A percentile compares a stretch with the other conserved stretches of the same genome.
Conservation (phyloP, 2,329 filamentous ascomycete genomes). For the Trichophaea hybrida region DNA sequence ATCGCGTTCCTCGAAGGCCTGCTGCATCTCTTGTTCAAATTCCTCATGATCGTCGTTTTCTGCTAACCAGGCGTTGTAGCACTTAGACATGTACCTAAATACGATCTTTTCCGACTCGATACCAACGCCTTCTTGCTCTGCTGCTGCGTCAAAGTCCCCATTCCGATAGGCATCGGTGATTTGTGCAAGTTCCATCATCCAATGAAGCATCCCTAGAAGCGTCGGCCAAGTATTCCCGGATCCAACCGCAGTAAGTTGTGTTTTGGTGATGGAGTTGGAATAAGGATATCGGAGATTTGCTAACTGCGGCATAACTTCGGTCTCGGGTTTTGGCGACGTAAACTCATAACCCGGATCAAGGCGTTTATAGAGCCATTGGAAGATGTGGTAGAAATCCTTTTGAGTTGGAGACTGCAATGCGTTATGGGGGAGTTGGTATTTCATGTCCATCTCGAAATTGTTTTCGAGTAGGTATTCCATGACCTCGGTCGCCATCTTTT, state of each 20-base stretch:
- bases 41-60: slow-evolving; percentile 87
- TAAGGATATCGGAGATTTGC: slow-evolving; percentile 92
- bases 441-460: slow-evolving; percentile 97
- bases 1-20: slow-evolving; percentile 73
- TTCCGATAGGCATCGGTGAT: slow-evolving; percentile 75
- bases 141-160: slow-evolving; percentile 79
- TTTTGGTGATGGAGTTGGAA: slow-evolving; percentile 90
- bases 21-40: slow-evolving; percentile 51
- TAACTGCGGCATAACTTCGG: slow-evolving; percentile 81
- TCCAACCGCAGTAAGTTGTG: slow-evolving; percentile 83
- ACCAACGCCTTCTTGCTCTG: slow-evolving; percentile 67
- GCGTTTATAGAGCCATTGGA: slow-evolving; percentile 92
- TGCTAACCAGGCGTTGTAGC: slow-evolving; percentile 85
- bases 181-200: slow-evolving; percentile 96
- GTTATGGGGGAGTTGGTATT: slow-evolving; percentile 79
- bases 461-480: slow-evolving; percentile 83
- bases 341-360: slow-evolving; percentile 92
- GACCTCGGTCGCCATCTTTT: slow-evolving; percentile 72
- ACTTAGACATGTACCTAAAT: slow-evolving; percentile 77
- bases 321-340: slow-evolving; percentile 65
- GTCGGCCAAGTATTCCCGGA: slow-evolving; percentile 86
- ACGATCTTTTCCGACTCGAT: slow-evolving; percentile 83
- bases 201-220: slow-evolving; percentile 84
- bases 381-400: slow-evolving; percentile 96
- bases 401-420: slow-evolving; percentile 88